phyloP scores from a whole-genome alignment of 805 yeast genomes.

The Ogataea zsoltii region DNA sequence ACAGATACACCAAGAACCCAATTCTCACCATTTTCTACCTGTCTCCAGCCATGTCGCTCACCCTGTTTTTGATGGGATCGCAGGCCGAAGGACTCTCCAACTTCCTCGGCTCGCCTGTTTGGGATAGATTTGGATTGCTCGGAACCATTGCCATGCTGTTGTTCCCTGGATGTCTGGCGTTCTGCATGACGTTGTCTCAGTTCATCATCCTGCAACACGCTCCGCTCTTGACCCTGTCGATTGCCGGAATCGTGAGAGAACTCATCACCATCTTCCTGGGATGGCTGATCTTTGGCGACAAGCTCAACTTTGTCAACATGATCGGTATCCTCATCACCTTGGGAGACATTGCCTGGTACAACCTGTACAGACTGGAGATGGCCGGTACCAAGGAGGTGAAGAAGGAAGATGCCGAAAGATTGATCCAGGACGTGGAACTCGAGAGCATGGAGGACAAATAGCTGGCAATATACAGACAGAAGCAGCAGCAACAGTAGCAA shows the following conservation, averaged over 20 bases:
- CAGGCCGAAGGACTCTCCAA: conserved; percentile 63
- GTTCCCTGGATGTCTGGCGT: conserved; percentile 81
- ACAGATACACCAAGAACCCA: conserved; percentile 63
- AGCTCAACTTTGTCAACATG: conserved; percentile 61
- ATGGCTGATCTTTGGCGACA: conserved; percentile 71
- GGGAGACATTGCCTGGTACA: conserved; percentile 76
- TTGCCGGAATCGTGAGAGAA: conserved; percentile 92
- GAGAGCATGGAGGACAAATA: conserved; percentile 14
- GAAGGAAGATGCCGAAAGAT: conserved; percentile 20
- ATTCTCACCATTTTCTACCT: conserved; percentile 76
- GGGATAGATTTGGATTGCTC: conserved; percentile 56
- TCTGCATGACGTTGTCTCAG: conserved; percentile 82
- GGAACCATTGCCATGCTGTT: conserved; percentile 56
- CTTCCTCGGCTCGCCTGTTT: conserved; percentile 53
- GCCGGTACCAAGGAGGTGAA: conserved; percentile 11
- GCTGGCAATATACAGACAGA: too few relatives aligned
- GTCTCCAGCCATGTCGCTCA: conserved; percentile 74
- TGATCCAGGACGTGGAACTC: conserved; percentile 18
- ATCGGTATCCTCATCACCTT: conserved; percentile 71
- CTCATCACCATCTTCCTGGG: conserved; percentile 69
- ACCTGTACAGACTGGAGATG: conserved; percentile 51
- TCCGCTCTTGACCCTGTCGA: conserved; percentile 76
- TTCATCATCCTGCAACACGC: conserved; percentile 76
- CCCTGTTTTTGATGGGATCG: conserved; percentile 62
- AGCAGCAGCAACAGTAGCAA: too few relatives aligned